These are phyloP conservation scores for Chaetomiaceae sp. DNA, from an alignment of 2,329 filamentous ascomycete genomes.

Conservation along the genomic window DNA sequence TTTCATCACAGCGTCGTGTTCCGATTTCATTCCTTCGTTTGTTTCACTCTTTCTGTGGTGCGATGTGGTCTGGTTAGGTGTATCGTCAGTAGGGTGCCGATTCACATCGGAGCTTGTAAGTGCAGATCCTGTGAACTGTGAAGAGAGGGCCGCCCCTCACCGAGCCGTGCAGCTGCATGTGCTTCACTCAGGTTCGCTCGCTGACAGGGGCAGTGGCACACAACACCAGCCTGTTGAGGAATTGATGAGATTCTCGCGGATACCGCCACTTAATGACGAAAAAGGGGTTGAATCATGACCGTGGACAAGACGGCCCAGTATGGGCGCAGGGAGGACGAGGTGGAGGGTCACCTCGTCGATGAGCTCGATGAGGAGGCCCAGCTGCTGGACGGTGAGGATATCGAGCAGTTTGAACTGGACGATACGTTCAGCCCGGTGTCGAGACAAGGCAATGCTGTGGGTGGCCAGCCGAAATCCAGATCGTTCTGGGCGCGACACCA, in stretches of 20 bases:
- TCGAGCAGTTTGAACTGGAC: slow-evolving; percentile 18
- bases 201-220: too few species aligned
- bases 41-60: not conserved
- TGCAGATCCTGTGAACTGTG: too few species aligned
- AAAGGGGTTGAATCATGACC: not conserved
- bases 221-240: too few species aligned
- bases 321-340: slow-evolving; percentile 1
- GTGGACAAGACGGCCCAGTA: slow-evolving; percentile 2
- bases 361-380: slow-evolving; percentile 19
- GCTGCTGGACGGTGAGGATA: slow-evolving; percentile 16
- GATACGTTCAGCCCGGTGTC: not conserved
- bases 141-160: too few species aligned
- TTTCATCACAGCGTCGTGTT: not conserved
- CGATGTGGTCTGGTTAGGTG: too few species aligned
- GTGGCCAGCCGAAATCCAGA: not conserved
- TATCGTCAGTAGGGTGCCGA: too few species aligned
- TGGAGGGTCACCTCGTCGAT: not conserved
- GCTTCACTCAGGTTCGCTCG: too few species aligned
- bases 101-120: too few species aligned
- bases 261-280: not conserved
- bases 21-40: not conserved
- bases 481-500: not conserved
- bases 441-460: not conserved
- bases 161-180: too few species aligned
- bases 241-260: not conserved